phyloP scores from a whole-genome alignment of 2,329 filamentous ascomycete species.

The Verticillium longisporum region DNA sequence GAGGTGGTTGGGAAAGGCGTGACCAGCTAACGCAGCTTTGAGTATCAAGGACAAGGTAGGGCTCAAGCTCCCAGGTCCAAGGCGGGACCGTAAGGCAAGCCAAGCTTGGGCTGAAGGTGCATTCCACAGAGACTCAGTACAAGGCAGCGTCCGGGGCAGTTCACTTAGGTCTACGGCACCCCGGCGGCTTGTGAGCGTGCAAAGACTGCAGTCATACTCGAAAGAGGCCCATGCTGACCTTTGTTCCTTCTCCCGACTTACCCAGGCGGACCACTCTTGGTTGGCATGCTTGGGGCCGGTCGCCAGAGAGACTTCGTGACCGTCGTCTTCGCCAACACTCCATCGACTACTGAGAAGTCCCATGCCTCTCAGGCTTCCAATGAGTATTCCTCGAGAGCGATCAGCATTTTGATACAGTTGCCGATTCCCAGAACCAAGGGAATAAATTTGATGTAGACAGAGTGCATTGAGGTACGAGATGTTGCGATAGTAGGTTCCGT shows the following conservation, averaged over 20 bases:
- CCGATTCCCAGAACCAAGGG: constrained; percentile 22
- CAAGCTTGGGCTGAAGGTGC: constrained; percentile 19
- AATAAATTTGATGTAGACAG: constrained; percentile 23
- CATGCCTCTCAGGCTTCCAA: constrained; percentile 19
- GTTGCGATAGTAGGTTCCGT: constrained; percentile 16
- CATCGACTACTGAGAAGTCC: constrained; percentile 16
- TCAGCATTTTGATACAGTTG: constrained; percentile 22
- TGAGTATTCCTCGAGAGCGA: constrained; percentile 18
- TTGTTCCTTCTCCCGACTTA: constrained; percentile 14
- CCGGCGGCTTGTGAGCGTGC: constrained; percentile 19
- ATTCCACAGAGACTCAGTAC: constrained; percentile 20
- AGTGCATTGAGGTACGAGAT: constrained; percentile 19
- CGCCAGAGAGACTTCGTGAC: not conserved
- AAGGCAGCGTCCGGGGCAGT: constrained; percentile 19
- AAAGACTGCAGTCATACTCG: constrained; percentile 24
- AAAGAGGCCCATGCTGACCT: constrained; percentile 22
- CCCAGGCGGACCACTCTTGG: constrained; percentile 18
- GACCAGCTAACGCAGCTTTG: constrained; percentile 9
- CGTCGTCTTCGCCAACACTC: constrained; percentile 5
- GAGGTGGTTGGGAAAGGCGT: not conserved
- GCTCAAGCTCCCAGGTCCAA: constrained; percentile 9
- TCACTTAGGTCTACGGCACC: constrained; percentile 20
- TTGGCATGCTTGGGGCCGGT: not conserved
- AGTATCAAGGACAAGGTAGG: constrained; percentile 9
- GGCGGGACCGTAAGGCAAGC: constrained; percentile 14